phyloP scores from a whole-genome alignment of 306 rosid species.

The Cicer chorassanicum region DNA sequence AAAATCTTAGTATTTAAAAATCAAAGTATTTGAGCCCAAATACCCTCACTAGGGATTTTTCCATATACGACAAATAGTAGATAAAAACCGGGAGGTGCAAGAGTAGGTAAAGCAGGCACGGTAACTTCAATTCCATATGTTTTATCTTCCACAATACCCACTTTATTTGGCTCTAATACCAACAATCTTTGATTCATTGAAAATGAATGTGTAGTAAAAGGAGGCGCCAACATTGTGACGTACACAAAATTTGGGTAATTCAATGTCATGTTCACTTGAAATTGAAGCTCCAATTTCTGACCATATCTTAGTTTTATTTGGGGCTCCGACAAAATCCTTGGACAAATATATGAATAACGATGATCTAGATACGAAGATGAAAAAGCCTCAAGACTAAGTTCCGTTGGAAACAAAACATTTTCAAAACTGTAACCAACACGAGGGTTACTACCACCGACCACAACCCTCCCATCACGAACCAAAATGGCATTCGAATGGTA shows the following conservation, averaged over 20 bases:
- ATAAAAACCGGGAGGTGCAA: slow-evolving; percentile 56
- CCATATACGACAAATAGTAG: slow-evolving; percentile 60
- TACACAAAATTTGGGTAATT: slow-evolving; percentile 20
- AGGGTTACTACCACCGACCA: slow-evolving; percentile 78
- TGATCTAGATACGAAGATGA: slow-evolving; percentile 52
- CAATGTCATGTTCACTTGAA: slow-evolving; percentile 22
- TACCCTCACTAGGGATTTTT: slow-evolving; percentile 69
- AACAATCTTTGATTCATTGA: slow-evolving; percentile 82
- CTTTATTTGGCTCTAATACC: slow-evolving; percentile 40
- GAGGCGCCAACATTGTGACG: slow-evolving; percentile 63
- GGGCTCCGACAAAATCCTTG: slow-evolving; percentile 41
- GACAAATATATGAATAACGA: slow-evolving; percentile 21
- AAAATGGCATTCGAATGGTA: slow-evolving; percentile 69
- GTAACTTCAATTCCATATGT: slow-evolving; percentile 49
- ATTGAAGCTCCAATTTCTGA: slow-evolving; percentile 31
- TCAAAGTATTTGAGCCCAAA: slow-evolving; percentile 62
- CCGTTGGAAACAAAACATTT: slow-evolving; percentile 54
- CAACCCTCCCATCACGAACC: slow-evolving; percentile 68
- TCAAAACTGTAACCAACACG: slow-evolving; percentile 46
- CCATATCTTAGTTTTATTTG: slow-evolving; percentile 20
- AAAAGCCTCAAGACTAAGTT: slow-evolving; percentile 56
- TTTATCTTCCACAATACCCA: not conserved
- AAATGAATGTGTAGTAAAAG: slow-evolving; percentile 79
- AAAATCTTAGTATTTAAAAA: not conserved
- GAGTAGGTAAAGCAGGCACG: slow-evolving; percentile 26